Conservation (phyloP, 1,284 basidiomycete species). For the Athelia psychrophila region DNA sequence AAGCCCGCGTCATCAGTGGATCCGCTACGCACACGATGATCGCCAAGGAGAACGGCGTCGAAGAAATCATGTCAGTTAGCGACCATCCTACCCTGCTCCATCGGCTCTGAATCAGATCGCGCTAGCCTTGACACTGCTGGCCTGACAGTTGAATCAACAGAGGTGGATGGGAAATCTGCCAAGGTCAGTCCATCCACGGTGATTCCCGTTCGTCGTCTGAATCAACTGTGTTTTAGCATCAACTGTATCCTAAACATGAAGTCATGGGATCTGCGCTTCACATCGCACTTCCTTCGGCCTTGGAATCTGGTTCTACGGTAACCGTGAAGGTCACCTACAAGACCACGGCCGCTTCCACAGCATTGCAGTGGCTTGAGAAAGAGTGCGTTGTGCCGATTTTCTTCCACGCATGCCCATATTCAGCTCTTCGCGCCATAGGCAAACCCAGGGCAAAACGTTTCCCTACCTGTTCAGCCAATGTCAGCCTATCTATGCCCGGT, state of each 20-base stretch:
- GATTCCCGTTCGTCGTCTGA: neutral
- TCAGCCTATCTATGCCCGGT: conserved; percentile 88
- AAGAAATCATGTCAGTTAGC: conserved; percentile 64
- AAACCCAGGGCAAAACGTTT: conserved; percentile 86
- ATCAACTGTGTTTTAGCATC: conserved; percentile 37
- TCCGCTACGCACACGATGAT: conserved; percentile 66
- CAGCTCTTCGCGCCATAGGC: conserved; percentile 40
- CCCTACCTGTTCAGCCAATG: conserved; percentile 95
- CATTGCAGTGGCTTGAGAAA: conserved; percentile 92
- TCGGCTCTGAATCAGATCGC: neutral
- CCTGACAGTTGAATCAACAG: conserved; percentile 61
- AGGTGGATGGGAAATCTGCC: conserved; percentile 50
- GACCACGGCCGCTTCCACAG: conserved; percentile 78
- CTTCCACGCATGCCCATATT: neutral
- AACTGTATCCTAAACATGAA: conserved; percentile 49
- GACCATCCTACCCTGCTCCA: too few relatives aligned
- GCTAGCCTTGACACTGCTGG: conserved; percentile 78
- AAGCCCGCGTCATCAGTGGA: conserved; percentile 65
- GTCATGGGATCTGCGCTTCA: conserved; percentile 74
- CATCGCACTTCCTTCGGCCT: conserved; percentile 42
- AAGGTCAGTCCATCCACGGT: conserved; percentile 35
- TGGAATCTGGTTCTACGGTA: conserved; percentile 42
- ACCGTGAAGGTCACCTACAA: conserved; percentile 66
- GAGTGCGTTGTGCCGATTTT: conserved; percentile 46
- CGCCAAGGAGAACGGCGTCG: conserved; percentile 57